A percentile compares a stretch with the other conserved stretches of the same genome.
Conservation (phyloP, 441 rosid species). For the Brassica balearica region DNA sequence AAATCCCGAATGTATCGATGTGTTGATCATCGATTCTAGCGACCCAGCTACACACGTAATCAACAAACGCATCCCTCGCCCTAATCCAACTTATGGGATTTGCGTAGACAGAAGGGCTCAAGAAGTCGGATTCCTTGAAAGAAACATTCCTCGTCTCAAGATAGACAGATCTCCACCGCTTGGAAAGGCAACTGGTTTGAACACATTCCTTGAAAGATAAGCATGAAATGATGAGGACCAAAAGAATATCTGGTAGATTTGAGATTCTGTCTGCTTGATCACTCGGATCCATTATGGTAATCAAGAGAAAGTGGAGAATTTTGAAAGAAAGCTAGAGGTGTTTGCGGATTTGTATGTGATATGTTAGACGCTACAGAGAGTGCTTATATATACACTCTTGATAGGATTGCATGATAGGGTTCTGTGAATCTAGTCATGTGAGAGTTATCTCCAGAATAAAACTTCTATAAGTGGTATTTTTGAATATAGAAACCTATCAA, state of each 20-base stretch:
- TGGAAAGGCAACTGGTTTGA: neutral
- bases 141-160: neutral
- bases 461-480: neutral
- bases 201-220: neutral
- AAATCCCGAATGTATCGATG: neutral
- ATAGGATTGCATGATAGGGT: neutral
- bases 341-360: neutral
- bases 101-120: neutral
- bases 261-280: conserved; percentile 10
- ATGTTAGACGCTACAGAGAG: neutral
- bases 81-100: neutral
- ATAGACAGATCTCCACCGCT: neutral
- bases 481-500: neutral
- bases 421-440: neutral
- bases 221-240: neutral
- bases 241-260: neutral
- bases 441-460: neutral
- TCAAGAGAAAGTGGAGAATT: neutral
- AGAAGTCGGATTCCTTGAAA: conserved; percentile 8
- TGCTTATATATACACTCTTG: neutral
- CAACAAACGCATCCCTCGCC: neutral
- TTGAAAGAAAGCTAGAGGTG: neutral
- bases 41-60: neutral
- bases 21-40: neutral
- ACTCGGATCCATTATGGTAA: neutral